Conservation (phyloP, 768 basidiomycete species). For the Sporobolomyces phaffii region DNA sequence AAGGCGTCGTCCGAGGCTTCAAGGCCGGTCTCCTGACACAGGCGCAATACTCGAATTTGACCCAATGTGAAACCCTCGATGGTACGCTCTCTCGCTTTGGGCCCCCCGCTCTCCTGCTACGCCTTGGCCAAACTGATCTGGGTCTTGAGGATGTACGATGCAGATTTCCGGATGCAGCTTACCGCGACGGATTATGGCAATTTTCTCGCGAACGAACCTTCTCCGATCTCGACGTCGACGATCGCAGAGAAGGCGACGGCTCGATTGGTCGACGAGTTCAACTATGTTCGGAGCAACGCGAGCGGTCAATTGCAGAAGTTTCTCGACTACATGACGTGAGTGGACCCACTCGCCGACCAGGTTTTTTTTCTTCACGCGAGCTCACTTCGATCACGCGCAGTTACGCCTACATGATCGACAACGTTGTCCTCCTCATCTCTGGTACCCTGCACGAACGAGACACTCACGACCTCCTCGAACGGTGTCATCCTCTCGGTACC, state of each 20-base stretch:
- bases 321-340: constrained; percentile 95
- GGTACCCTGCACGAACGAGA: constrained; percentile 95
- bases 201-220: constrained; percentile 92
- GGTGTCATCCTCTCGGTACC: constrained; percentile 92
- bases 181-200: constrained; percentile 96
- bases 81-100: constrained; percentile 52
- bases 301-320: constrained; percentile 86
- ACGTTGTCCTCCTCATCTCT: constrained; percentile 89
- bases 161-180: constrained; percentile 92
- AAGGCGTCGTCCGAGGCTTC: constrained; percentile 65
- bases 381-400: too few relatives aligned
- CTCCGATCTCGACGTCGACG: constrained; percentile 77
- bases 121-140: too few relatives aligned
- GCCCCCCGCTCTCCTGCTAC: too few relatives aligned
- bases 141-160: neutral
- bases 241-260: constrained; percentile 97
- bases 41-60: constrained; percentile 82
- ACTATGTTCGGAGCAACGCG: constrained; percentile 82
- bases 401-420: constrained; percentile 99
- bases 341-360: constrained; percentile 31
- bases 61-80: constrained; percentile 95
- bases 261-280: constrained; percentile 93
- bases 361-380: too few relatives aligned
- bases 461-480: constrained; percentile 89
- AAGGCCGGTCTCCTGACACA: constrained; percentile 85